Conservation (phyloP, 352 stramenopile genomes). For the Aphanomyces cochlioides region DNA sequence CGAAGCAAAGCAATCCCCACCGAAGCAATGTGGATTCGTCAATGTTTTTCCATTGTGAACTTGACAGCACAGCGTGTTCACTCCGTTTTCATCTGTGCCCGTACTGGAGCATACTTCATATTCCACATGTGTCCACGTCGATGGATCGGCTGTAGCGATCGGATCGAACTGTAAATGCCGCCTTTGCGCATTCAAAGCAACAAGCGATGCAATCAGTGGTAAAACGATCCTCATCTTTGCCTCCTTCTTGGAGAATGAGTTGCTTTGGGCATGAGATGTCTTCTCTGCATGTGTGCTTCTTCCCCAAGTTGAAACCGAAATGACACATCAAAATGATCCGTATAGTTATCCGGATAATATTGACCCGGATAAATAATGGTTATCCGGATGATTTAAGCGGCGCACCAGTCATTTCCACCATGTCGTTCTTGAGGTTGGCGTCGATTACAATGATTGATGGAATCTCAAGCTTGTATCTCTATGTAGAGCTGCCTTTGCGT, state of each 20-base stretch:
- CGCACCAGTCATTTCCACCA: slow-evolving; percentile 22
- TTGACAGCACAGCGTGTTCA: slow-evolving; percentile 5
- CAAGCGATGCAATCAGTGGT: too few species aligned
- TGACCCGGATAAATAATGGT: background rate
- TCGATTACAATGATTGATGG: background rate
- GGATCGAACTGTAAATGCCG: too few species aligned
- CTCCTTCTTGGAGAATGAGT: too few species aligned
- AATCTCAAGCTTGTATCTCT: background rate
- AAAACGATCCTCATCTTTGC: too few species aligned
- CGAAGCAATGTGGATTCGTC: background rate
- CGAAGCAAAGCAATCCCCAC: background rate
- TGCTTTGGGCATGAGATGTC: too few species aligned
- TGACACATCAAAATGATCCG: slow-evolving; percentile 10
- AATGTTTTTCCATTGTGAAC: background rate
- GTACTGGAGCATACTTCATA: background rate
- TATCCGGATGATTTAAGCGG: background rate
- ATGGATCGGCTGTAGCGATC: background rate
- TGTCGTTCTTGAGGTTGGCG: slow-evolving; percentile 24
- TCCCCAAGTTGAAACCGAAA: background rate
- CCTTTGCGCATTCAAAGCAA: too few species aligned
- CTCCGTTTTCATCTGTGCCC: background rate
- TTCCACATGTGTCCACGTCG: background rate
- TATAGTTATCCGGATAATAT: background rate
- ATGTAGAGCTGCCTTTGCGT: slow-evolving; percentile 26
- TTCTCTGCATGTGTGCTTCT: too few species aligned